Evolutionary conservation across 306 rosid genomes (phyloP).

Genomic region (Quercus aquifolioides): DNA sequence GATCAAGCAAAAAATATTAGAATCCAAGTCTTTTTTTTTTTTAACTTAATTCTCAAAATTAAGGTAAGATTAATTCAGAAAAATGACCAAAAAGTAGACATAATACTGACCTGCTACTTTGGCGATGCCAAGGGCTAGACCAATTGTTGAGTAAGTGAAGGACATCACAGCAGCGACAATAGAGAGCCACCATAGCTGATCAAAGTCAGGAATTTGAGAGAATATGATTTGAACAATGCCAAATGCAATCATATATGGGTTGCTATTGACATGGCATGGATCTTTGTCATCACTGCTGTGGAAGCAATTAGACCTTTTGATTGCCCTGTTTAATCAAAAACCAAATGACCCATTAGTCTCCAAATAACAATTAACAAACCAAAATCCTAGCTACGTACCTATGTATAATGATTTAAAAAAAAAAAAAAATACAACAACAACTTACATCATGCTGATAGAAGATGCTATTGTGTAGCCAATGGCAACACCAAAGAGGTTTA

Average conservation of each 20-base stretch:
- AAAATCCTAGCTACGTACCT: background rate
- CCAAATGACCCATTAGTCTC: slow-evolving; percentile 11
- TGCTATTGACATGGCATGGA: slow-evolving; percentile 69
- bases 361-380: background rate
- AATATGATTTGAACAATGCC: slow-evolving; percentile 55
- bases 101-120: slow-evolving; percentile 52
- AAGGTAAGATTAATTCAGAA: background rate
- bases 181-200: slow-evolving; percentile 92
- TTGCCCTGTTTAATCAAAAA: slow-evolving; percentile 57
- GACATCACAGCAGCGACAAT: slow-evolving; percentile 85
- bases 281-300: slow-evolving; percentile 54
- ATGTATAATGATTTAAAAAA: background rate
- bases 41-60: background rate
- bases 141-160: slow-evolving; percentile 72
- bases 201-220: slow-evolving; percentile 78
- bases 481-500: slow-evolving; percentile 69
- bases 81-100: background rate
- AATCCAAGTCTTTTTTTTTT: background rate
- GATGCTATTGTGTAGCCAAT: slow-evolving; percentile 82
- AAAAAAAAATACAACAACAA: background rate
- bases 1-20: background rate
- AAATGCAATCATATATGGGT: slow-evolving; percentile 75
- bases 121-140: slow-evolving; percentile 77
- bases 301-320: slow-evolving; percentile 66
- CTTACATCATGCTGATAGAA: slow-evolving; percentile 83